phyloP scores from a whole-genome alignment of 192 early-diverging fungal genomes.

The Podila epicladia region DNA sequence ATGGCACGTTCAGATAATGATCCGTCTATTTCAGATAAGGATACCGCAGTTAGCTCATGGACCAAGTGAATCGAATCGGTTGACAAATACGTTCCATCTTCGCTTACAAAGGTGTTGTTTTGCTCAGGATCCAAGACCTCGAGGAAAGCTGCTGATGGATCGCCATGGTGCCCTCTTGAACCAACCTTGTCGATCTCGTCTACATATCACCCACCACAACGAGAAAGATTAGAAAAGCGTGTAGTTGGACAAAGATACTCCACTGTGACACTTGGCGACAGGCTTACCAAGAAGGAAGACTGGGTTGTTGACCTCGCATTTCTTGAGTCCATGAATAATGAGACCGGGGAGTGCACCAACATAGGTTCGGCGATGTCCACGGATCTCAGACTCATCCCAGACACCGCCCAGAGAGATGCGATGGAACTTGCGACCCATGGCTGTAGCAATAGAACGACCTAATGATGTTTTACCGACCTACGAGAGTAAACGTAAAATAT shows the following conservation, averaged over 20 bases:
- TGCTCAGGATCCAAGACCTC: conserved; percentile 88
- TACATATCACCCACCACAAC: background rate
- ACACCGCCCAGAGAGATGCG: conserved; percentile 87
- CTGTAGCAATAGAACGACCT: conserved; percentile 80
- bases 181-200: conserved; percentile 87
- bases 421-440: conserved; percentile 82
- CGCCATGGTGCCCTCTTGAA: conserved; percentile 67
- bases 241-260: background rate
- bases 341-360: conserved; percentile 86
- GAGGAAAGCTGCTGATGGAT: conserved; percentile 80
- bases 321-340: conserved; percentile 77
- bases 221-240: background rate
- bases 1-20: conserved; percentile 81
- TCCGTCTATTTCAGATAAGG: conserved; percentile 54
- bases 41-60: background rate
- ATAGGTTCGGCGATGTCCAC: conserved; percentile 89
- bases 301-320: conserved; percentile 80
- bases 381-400: conserved; percentile 88
- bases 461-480: conserved; percentile 87
- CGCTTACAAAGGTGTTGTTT: conserved; percentile 67
- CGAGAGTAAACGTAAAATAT: background rate
- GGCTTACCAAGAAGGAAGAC: conserved; percentile 75
- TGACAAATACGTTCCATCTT: background rate
- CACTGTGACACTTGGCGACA: background rate
- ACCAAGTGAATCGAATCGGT: background rate